phyloP scores from a whole-genome alignment of 2,329 filamentous ascomycete species.

The Xylariales sp. region DNA sequence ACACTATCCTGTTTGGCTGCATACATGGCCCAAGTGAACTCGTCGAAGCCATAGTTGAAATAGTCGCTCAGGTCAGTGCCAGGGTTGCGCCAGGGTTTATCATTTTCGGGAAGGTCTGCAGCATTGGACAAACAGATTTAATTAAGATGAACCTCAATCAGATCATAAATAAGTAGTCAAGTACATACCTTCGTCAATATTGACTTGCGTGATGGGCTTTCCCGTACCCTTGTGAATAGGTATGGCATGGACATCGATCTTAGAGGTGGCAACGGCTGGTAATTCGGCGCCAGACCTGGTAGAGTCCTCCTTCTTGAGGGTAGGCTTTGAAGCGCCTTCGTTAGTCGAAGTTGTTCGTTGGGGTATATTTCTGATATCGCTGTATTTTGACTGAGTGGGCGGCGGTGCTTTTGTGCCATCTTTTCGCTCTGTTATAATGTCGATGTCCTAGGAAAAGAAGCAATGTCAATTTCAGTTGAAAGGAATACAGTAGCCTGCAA shows the following conservation, averaged over 20 bases:
- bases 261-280: constrained; percentile 71
- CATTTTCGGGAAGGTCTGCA: constrained; percentile 66
- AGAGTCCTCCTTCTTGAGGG: constrained; percentile 41
- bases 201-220: constrained; percentile 73
- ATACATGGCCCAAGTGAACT: constrained; percentile 96
- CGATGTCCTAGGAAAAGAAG: constrained; percentile 48
- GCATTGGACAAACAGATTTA: too few relatives aligned
- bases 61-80: constrained; percentile 95
- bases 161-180: background rate
- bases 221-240: constrained; percentile 76
- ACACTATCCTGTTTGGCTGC: constrained; percentile 82
- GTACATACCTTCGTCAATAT: constrained; percentile 61
- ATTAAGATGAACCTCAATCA: too few relatives aligned
- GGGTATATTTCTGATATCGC: constrained; percentile 62
- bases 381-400: constrained; percentile 56
- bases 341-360: constrained; percentile 53
- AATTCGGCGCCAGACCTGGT: constrained; percentile 19
- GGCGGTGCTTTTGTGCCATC: constrained; percentile 58
- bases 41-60: constrained; percentile 98
- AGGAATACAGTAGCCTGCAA: background rate
- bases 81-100: constrained; percentile 93
- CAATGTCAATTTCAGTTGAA: background rate
- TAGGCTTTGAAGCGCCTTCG: constrained; percentile 42
- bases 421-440: constrained; percentile 65
- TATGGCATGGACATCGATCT: constrained; percentile 77